Percentiles rank a stretch among this genome's conserved stretches.
phyloP scores from a whole-genome alignment of 345 rosid species.

The Reutealis trisperma region DNA sequence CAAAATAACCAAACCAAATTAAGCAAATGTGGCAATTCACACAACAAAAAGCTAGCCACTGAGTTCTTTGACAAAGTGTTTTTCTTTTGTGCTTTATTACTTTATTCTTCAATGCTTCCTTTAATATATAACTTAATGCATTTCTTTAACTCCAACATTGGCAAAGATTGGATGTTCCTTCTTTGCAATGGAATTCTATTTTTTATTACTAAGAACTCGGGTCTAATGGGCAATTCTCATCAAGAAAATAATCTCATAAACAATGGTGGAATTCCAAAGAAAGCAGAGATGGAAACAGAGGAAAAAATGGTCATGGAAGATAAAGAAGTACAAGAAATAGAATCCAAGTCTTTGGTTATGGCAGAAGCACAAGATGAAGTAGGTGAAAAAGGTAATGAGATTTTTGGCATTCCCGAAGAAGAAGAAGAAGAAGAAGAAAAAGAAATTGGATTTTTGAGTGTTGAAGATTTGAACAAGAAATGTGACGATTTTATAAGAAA shows the following conservation, averaged over 20 bases:
- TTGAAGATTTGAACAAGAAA: slow-evolving; percentile 65
- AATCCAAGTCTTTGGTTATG: not conserved
- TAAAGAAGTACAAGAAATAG: slow-evolving; percentile 15
- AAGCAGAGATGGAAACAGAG: slow-evolving; percentile 16
- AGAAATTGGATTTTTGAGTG: slow-evolving; percentile 30
- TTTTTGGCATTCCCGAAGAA: not conserved
- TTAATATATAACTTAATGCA: slow-evolving; percentile 15
- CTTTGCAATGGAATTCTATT: slow-evolving; percentile 71
- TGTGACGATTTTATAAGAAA: slow-evolving; percentile 70
- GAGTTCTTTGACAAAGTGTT: slow-evolving; percentile 37
- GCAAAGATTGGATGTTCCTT: slow-evolving; percentile 67
- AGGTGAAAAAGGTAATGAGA: slow-evolving; percentile 20
- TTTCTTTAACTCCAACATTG: slow-evolving; percentile 27
- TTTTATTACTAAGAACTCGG: slow-evolving; percentile 45
- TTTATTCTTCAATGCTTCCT: slow-evolving; percentile 35
- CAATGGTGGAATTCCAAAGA: slow-evolving; percentile 14
- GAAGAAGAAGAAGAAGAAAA: slow-evolving; percentile 19
- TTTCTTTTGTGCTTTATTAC: slow-evolving; percentile 40
- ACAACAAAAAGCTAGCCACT: slow-evolving; percentile 16
- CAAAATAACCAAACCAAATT: not conserved
- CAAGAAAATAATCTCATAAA: slow-evolving; percentile 6
- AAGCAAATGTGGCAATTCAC: not conserved
- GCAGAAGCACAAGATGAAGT: slow-evolving; percentile 15
- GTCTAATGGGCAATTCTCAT: slow-evolving; percentile 26
- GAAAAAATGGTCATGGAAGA: slow-evolving; percentile 17